phyloP scores from a whole-genome alignment of 306 rosid genomes.

The Bauhinia variegata region DNA sequence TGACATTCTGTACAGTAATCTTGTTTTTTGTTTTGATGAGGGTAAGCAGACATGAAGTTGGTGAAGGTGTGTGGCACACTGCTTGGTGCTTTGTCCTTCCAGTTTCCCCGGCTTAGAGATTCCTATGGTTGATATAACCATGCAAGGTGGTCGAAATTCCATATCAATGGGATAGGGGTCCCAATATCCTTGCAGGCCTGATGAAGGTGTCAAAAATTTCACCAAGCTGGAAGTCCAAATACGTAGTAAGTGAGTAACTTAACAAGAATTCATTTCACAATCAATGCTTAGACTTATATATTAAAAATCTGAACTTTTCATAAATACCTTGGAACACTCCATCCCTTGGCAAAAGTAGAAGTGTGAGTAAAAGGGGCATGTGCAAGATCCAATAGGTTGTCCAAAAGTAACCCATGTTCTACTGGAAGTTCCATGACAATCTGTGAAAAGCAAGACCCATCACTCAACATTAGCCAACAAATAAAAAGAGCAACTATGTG shows the following conservation, averaged over 20 bases:
- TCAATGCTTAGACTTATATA: background rate
- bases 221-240: slow-evolving; percentile 74
- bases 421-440: slow-evolving; percentile 89
- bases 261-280: background rate
- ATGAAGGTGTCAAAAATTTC: slow-evolving; percentile 84
- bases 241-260: slow-evolving; percentile 19
- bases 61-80: slow-evolving; percentile 84
- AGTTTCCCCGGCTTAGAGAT: slow-evolving; percentile 93
- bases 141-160: slow-evolving; percentile 96
- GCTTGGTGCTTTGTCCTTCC: slow-evolving; percentile 72
- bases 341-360: slow-evolving; percentile 96
- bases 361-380: slow-evolving; percentile 99
- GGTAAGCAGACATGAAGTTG: slow-evolving; percentile 96
- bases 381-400: slow-evolving; percentile 97
- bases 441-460: slow-evolving; percentile 47
- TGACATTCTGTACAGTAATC: slow-evolving; percentile 91
- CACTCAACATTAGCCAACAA: too few species aligned
- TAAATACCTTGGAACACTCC: slow-evolving; percentile 96
- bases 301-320: too few species aligned
- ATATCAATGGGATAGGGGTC: slow-evolving; percentile 96
- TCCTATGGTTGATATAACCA: slow-evolving; percentile 92
- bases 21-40: slow-evolving; percentile 75
- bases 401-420: slow-evolving; percentile 93
- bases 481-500: too few species aligned
- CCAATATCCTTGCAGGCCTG: slow-evolving; percentile 94